Evolutionary conservation across 139 green algal genomes (phyloP), one percentile per base, ranked within the genome.

Genomic region (Chlamydomonas applanata): DNA sequence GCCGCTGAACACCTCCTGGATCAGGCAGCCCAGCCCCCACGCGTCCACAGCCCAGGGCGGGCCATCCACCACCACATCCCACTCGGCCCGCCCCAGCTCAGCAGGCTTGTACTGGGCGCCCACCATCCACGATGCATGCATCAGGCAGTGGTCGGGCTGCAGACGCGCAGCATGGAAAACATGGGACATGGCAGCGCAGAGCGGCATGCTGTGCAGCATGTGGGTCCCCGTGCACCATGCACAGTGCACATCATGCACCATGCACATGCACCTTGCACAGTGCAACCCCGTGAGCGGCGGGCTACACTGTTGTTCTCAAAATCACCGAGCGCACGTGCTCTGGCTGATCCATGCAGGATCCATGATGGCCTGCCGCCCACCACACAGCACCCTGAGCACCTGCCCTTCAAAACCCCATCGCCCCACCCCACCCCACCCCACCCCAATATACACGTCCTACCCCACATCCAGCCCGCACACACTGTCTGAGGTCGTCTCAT

Each of bases 1-100:
- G 4, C 78, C 80, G 30, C 77, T 83, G 83, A 88, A 95, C 53
- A 91, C 76, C 83, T 95, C 92, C 79, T 97, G 93, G 52, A 98
- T 97, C 56, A 98, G 84, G 82, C 95, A 99, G 61, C 96, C 96
- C 59, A 99, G 88, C 0, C 96, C 96, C 96, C 96, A 99, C 19
- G 92, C 86, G 77, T 99, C 96, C 46, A 99, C 92, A 17, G 91
- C 93, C 87, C 91, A 98, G n/a, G 93, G 82, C 0, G 96, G 96
- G 0, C 74, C 75, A 25, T 90, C 62, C 35, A 73, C 45, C 1
- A 99, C 75, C 0, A 76, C 72, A 25, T 86, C 72, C 93, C 93
- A 99, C 25, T 98, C 93, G 3, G 40, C 70, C 71, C 91, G 92
- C 20, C 81, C 87, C 30, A 98, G 72, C 85, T 99, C 95, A 5